Conservation (phyloP, 441 rosid species). For the Bruguiera hainesii region DNA sequence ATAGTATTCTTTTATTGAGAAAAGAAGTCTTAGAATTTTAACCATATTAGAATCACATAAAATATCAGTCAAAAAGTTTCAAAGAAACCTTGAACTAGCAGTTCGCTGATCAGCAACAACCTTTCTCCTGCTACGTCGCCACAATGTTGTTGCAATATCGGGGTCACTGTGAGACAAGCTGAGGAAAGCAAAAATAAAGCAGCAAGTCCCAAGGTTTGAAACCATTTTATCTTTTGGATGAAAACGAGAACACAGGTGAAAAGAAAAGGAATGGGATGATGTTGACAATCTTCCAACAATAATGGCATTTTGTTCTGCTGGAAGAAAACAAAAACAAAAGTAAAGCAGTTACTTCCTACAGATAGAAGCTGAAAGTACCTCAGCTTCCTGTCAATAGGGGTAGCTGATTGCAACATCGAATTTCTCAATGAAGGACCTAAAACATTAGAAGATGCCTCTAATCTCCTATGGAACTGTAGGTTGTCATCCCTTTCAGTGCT, state of each 20-base stretch:
- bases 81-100: conserved; percentile 90
- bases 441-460: conserved; percentile 64
- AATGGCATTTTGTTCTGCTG: too few relatives aligned
- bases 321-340: too few relatives aligned
- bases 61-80: conserved; percentile 22
- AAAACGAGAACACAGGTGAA: too few relatives aligned
- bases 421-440: conserved; percentile 66
- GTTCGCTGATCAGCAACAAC: conserved; percentile 97
- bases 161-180: conserved; percentile 97
- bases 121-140: conserved; percentile 97
- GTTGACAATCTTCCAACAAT: too few relatives aligned
- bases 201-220: too few relatives aligned
- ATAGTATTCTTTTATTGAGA: background rate
- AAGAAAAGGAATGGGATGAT: too few relatives aligned
- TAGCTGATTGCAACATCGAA: conserved; percentile 64
- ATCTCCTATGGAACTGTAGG: conserved; percentile 60
- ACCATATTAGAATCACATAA: conserved; percentile 3
- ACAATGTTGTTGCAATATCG: conserved; percentile 76
- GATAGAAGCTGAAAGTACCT: conserved; percentile 40
- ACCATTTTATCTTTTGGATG: too few relatives aligned
- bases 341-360: too few relatives aligned
- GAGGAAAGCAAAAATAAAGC: conserved; percentile 25
- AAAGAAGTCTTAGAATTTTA: background rate
- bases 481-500: conserved; percentile 86
- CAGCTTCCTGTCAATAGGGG: conserved; percentile 60